Evolutionary conservation across 495 filamentous ascomycete genomes (phyloP).

Genomic region (Aspergillus leporis): DNA sequence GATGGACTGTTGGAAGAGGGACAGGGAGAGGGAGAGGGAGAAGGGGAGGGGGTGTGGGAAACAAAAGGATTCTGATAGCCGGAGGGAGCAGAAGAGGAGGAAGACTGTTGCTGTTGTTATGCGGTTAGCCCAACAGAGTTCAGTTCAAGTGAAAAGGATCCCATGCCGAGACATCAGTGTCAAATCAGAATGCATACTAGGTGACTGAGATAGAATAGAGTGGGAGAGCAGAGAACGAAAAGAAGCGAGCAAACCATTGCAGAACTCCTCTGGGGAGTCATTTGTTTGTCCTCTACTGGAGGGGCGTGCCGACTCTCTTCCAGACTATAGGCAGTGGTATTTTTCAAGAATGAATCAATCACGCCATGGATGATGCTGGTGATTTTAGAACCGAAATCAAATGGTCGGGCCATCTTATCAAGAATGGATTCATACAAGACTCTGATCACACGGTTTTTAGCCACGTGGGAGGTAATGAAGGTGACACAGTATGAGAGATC

Average conservation of each 20-base stretch:
- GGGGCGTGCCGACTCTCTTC: conserved; percentile 15
- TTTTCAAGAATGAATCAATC: conserved; percentile 8
- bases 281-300: not conserved
- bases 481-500: not conserved
- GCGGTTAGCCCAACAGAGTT: not conserved
- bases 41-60: not conserved
- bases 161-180: not conserved
- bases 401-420: not conserved
- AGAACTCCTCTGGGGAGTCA: not conserved
- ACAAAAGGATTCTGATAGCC: not conserved
- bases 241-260: conserved; percentile 10
- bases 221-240: not conserved
- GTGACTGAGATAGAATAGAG: not conserved
- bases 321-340: conserved; percentile 6
- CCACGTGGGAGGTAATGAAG: not conserved
- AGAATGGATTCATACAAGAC: not conserved
- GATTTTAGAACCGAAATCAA: not conserved
- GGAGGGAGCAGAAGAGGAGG: not conserved
- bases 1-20: not conserved
- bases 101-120: conserved; percentile 6
- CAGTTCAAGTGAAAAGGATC: not conserved
- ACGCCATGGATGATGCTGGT: conserved; percentile 14
- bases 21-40: conserved; percentile 1
- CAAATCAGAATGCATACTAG: too few relatives aligned
- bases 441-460: not conserved